phyloP scores from a whole-genome alignment of 106 monocot genomes.

The Dioscorea dumetorum region DNA sequence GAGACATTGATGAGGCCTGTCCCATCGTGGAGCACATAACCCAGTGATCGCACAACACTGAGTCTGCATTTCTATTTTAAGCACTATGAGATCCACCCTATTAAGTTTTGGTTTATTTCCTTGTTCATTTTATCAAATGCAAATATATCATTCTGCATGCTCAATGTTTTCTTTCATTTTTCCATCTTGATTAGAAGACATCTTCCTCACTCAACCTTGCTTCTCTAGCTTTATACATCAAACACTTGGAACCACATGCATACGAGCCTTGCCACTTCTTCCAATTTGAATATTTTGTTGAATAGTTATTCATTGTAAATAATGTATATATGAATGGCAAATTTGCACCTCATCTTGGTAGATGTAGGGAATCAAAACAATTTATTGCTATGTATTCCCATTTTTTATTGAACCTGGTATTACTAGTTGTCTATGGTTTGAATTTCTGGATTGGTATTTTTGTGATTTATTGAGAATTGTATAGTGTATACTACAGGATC shows the following conservation, averaged over 20 bases:
- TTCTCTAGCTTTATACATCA: no score
- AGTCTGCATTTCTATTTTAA: conserved; percentile 67
- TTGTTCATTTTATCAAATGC: not conserved
- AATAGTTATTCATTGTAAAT: no score
- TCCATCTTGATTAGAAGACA: not conserved
- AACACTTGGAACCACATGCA: no score
- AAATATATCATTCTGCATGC: not conserved
- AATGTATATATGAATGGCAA: no score
- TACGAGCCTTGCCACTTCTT: no score
- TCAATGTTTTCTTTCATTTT: not conserved
- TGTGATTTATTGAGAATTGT: conserved; percentile 79
- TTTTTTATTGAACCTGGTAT: no score
- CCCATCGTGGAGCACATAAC: conserved; percentile 79
- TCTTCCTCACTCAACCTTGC: no score
- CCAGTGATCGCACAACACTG: conserved; percentile 31
- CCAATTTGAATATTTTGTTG: no score
- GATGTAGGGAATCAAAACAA: no score
- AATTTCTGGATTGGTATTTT: conserved; percentile 60
- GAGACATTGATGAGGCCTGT: conserved; percentile 84
- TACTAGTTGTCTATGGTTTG: not conserved
- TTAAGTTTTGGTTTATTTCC: conserved; percentile 42
- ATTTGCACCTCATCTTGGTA: no score
- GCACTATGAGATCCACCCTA: conserved; percentile 91
- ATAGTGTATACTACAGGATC: conserved; percentile 34
- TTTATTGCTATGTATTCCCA: no score